phyloP scores from a whole-genome alignment of 176 grass and related monocot species.

The Zoysia japonica region DNA sequence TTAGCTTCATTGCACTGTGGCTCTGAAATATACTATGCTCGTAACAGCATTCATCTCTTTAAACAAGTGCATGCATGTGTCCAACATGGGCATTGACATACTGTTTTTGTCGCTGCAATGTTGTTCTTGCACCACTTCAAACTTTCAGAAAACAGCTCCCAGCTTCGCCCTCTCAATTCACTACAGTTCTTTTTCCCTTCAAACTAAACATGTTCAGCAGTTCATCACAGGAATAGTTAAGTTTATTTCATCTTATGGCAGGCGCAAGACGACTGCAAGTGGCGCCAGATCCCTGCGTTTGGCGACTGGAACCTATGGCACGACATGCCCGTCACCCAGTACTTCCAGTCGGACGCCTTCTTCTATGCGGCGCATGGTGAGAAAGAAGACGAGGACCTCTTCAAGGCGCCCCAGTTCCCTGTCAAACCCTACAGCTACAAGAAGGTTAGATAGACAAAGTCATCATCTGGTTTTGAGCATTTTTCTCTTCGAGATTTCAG shows the following conservation, averaged over 20 bases:
- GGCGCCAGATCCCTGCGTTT: slow-evolving; percentile 71
- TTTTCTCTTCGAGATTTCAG: not conserved
- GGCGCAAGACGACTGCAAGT: slow-evolving; percentile 54
- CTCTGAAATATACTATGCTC: slow-evolving; percentile 19
- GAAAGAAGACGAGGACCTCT: slow-evolving; percentile 68
- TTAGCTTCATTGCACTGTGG: not conserved
- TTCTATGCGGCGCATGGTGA: slow-evolving; percentile 60
- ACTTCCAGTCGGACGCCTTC: slow-evolving; percentile 69
- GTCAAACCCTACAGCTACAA: slow-evolving; percentile 56
- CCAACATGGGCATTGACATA: not conserved
- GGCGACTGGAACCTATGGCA: slow-evolving; percentile 79
- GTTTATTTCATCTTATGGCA: not conserved
- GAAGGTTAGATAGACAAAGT: slow-evolving; percentile 47
- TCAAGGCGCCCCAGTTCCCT: slow-evolving; percentile 69
- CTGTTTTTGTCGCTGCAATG: slow-evolving; percentile 1
- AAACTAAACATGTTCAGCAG: too few relatives aligned
- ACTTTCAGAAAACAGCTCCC: not conserved
- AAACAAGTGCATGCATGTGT: not conserved
- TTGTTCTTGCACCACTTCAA: not conserved
- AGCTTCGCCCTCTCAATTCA: not conserved
- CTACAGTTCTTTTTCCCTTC: not conserved
- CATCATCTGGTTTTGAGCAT: not conserved
- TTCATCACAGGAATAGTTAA: not conserved
- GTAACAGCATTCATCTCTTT: not conserved
- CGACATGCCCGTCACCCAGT: slow-evolving; percentile 71